These are phyloP conservation scores for Collybia sp. DNA, from an alignment of 768 basidiomycete species.

Conservation along the genomic window DNA sequence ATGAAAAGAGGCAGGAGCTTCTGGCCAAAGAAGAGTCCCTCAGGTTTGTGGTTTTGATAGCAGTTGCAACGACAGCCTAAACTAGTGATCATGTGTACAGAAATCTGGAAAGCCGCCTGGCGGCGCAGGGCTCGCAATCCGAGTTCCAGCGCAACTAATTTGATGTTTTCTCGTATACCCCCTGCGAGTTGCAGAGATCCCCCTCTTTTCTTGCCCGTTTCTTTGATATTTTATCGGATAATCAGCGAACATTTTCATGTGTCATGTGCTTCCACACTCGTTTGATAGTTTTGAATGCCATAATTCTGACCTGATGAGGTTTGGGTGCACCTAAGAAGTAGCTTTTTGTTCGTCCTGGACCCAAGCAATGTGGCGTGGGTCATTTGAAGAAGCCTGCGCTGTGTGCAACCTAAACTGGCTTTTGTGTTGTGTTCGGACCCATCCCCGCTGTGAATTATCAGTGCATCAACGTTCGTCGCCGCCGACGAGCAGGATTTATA, in stretches of 20 bases:
- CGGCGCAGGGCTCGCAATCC: conserved; percentile 79
- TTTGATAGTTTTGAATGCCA: conserved; percentile 11
- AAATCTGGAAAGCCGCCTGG: conserved; percentile 87
- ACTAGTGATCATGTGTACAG: conserved; percentile 31
- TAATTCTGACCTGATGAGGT: conserved; percentile 1
- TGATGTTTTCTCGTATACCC: conserved; percentile 13
- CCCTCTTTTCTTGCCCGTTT: conserved; percentile 13
- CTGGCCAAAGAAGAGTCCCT: conserved; percentile 95
- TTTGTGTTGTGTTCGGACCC: conserved; percentile 2
- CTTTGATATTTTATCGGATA: conserved; percentile 25
- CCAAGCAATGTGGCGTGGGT: conserved; percentile 7
- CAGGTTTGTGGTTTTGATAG: conserved; percentile 38
- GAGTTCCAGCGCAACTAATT: conserved; percentile 44
- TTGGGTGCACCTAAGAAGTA: too few relatives aligned
- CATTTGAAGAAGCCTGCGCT: not conserved
- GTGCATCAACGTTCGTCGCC: too few relatives aligned
- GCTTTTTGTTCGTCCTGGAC: too few relatives aligned
- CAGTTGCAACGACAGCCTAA: not conserved
- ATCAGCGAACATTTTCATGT: conserved; percentile 10
- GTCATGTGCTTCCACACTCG: conserved; percentile 1
- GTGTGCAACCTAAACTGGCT: too few relatives aligned
- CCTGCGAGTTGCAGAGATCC: conserved; percentile 3
- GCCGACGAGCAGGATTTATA: too few relatives aligned
- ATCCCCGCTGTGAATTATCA: conserved; percentile 2
- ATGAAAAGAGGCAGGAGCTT: conserved; percentile 94